phyloP scores from a whole-genome alignment of 768 basidiomycete genomes.

The Clavaria fumosa region DNA sequence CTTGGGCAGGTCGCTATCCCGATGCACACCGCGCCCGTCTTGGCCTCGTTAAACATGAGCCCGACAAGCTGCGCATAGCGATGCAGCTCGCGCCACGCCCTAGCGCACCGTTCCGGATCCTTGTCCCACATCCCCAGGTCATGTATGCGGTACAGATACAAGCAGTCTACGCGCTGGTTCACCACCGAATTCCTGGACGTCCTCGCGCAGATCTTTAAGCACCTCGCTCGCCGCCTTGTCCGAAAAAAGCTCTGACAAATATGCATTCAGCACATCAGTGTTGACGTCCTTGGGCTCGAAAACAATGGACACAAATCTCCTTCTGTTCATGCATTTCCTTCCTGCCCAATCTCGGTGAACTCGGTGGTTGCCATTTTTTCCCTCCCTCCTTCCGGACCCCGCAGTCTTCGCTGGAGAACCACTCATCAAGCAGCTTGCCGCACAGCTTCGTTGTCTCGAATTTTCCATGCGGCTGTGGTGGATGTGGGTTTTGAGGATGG shows the following conservation, averaged over 20 bases:
- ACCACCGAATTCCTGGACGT: slow-evolving; percentile 20
- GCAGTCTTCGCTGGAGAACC: slow-evolving; percentile 29
- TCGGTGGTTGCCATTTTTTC: slow-evolving; percentile 8
- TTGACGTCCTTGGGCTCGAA: slow-evolving; percentile 25
- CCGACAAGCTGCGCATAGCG: slow-evolving; percentile 26
- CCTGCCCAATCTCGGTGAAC: slow-evolving; percentile 23
- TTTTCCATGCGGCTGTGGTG: slow-evolving; percentile 19
- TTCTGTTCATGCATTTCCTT: slow-evolving; percentile 29
- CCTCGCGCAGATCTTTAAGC: slow-evolving; percentile 18
- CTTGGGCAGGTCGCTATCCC: slow-evolving; percentile 10
- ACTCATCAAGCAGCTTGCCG: slow-evolving; percentile 27
- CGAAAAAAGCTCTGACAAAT: slow-evolving; percentile 25
- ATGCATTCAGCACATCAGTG: slow-evolving; percentile 17
- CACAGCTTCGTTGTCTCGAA: slow-evolving; percentile 29
- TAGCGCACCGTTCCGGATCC: slow-evolving; percentile 18
- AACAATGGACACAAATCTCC: slow-evolving; percentile 25
- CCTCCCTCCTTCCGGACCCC: slow-evolving; percentile 5
- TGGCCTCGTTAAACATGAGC: slow-evolving; percentile 25
- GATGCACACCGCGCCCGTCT: slow-evolving; percentile 27
- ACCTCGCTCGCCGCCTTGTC: slow-evolving; percentile 17
- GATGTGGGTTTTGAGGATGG: slow-evolving; percentile 27
- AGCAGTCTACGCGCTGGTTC: slow-evolving; percentile 25
- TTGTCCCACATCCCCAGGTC: slow-evolving; percentile 29
- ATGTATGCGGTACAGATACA: slow-evolving; percentile 30
- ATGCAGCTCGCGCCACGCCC: slow-evolving; percentile 28